These are phyloP conservation scores for Astragalus membranaceus DNA, from an alignment of 306 rosid genomes.

Conservation along the genomic window DNA sequence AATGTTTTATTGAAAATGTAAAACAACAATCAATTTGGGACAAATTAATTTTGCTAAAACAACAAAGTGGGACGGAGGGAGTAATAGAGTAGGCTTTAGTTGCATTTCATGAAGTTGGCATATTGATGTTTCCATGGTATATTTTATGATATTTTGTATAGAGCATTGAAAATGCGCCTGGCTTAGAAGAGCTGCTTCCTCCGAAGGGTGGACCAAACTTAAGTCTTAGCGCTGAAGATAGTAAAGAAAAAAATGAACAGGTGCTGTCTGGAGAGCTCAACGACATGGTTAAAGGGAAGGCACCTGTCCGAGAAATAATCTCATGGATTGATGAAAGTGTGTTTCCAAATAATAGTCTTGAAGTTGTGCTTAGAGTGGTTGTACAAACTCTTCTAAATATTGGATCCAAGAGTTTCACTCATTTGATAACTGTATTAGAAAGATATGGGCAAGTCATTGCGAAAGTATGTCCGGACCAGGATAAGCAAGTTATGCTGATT, in stretches of 20 bases:
- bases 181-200: slow-evolving; percentile 92
- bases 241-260: slow-evolving; percentile 51
- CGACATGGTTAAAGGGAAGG: slow-evolving; percentile 83
- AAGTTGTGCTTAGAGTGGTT: slow-evolving; percentile 67
- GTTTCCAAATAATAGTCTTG: slow-evolving; percentile 71
- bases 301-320: slow-evolving; percentile 77
- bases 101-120: neutral
- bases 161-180: slow-evolving; percentile 97
- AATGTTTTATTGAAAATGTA: too few species aligned
- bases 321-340: slow-evolving; percentile 80
- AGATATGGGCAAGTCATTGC: slow-evolving; percentile 87
- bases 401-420: slow-evolving; percentile 97
- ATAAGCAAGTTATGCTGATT: slow-evolving; percentile 84
- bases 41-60: too few species aligned
- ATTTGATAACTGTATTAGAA: slow-evolving; percentile 92
- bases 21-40: too few species aligned
- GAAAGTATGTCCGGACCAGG: slow-evolving; percentile 76
- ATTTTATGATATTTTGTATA: slow-evolving; percentile 27
- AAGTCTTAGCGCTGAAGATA: slow-evolving; percentile 49
- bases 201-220: slow-evolving; percentile 84
- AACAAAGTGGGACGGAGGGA: too few species aligned
- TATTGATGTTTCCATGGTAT: neutral
- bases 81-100: neutral
- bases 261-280: slow-evolving; percentile 66
- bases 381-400: slow-evolving; percentile 84